Evolutionary conservation across 805 yeast species (phyloP).

Genomic region (Zygosaccharomyces rouxii): DNA sequence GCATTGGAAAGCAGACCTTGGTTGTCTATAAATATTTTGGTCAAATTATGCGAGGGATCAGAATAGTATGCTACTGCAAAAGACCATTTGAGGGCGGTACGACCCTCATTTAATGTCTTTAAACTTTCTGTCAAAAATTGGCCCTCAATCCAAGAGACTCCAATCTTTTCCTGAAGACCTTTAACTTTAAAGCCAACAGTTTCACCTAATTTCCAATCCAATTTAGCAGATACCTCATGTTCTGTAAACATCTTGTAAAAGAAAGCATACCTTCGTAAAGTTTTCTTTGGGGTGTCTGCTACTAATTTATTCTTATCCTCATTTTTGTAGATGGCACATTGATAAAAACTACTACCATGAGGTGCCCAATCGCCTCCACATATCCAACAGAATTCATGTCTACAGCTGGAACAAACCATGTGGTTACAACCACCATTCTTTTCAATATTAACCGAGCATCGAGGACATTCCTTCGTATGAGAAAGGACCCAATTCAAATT

Average conservation of each 20-base stretch:
- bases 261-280: conserved; percentile 60
- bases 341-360: conserved; percentile 62
- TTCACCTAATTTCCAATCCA: conserved; percentile 62
- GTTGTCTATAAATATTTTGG: conserved; percentile 63
- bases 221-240: conserved; percentile 71
- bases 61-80: conserved; percentile 76
- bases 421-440: conserved; percentile 97
- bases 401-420: conserved; percentile 81
- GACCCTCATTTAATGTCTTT: conserved; percentile 55
- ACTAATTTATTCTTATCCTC: conserved; percentile 28
- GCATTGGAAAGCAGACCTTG: conserved; percentile 60
- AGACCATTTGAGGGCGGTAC: conserved; percentile 85
- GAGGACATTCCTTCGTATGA: conserved; percentile 83
- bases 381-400: conserved; percentile 87
- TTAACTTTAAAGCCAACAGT: conserved; percentile 61
- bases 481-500: conserved; percentile 82
- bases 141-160: conserved; percentile 81
- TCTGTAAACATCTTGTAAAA: conserved; percentile 69
- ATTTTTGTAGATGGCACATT: conserved; percentile 58
- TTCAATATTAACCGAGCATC: conserved; percentile 74
- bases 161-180: conserved; percentile 56
- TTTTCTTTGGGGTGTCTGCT: conserved; percentile 37
- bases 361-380: conserved; percentile 71
- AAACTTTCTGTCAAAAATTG: conserved; percentile 77
- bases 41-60: conserved; percentile 45